phyloP scores from a whole-genome alignment of 352 stramenopile species.

The Phytophthora fragariae region DNA sequence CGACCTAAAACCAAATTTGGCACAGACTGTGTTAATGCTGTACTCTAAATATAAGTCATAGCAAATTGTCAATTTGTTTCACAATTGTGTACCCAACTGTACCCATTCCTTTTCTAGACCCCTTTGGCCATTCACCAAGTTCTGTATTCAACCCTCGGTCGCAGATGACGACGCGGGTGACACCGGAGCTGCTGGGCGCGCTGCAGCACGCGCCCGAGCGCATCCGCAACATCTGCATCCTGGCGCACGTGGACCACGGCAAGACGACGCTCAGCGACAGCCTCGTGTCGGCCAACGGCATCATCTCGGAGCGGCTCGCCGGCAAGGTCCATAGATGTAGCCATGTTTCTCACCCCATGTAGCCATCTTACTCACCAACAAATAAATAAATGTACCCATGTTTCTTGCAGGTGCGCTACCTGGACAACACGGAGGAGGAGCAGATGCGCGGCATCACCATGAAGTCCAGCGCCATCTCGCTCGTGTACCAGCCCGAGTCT shows the following conservation, averaged over 20 bases:
- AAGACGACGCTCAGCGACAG: conserved; percentile 95
- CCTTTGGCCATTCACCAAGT: not conserved
- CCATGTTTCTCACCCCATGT: conserved; percentile 4
- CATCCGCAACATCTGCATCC: conserved; percentile 96
- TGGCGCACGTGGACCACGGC: conserved; percentile 96
- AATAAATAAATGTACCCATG: not conserved
- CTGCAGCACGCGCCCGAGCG: conserved; percentile 80
- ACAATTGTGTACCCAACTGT: no score
- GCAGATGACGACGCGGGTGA: conserved; percentile 49
- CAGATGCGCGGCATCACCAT: conserved; percentile 98
- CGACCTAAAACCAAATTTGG: no score
- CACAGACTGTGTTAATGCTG: no score
- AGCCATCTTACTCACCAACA: conserved; percentile 5
- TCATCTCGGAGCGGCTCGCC: conserved; percentile 97
- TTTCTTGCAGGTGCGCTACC: conserved; percentile 86
- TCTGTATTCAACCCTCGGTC: not conserved
- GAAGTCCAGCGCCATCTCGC: conserved; percentile 96
- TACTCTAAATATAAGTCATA: no score
- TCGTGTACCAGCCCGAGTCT: conserved; percentile 86
- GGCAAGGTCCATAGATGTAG: conserved; percentile 78
- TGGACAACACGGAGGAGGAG: conserved; percentile 96
- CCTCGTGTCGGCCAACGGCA: conserved; percentile 96
- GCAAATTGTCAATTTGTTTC: no score
- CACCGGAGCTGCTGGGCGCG: conserved; percentile 55
- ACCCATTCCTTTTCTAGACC: no score